Evolutionary conservation across 2,329 filamentous ascomycete species (phyloP).

Genomic region (Fusarium liriodendri): DNA sequence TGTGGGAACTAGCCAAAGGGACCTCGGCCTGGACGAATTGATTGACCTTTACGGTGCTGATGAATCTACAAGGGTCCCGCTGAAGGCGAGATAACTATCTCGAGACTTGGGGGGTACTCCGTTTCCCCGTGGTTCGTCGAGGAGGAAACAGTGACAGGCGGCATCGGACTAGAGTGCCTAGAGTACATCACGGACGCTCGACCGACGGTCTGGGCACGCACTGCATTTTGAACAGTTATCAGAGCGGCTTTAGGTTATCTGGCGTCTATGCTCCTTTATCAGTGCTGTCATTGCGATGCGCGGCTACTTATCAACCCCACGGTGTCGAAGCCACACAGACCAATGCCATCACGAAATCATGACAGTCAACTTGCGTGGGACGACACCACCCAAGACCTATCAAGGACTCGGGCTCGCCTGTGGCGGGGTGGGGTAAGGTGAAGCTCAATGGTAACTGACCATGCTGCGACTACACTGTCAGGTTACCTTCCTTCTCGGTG

Average conservation of each 20-base stretch:
- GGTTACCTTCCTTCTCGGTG: neutral
- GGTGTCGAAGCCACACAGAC: conserved; percentile 21
- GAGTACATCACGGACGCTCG: neutral
- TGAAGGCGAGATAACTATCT: conserved; percentile 7
- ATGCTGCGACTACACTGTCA: neutral
- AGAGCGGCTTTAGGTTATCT: neutral
- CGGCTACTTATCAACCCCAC: conserved; percentile 32
- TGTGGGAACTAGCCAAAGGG: conserved; percentile 19
- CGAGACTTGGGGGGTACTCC: conserved; percentile 4
- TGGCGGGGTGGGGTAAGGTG: conserved; percentile 18
- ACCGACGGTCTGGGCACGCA: neutral
- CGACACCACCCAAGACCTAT: conserved; percentile 14
- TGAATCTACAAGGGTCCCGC: conserved; percentile 2
- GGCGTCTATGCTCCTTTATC: neutral
- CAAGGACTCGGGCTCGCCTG: conserved; percentile 16
- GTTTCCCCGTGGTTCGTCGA: conserved; percentile 4
- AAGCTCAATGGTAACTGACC: neutral
- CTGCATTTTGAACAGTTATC: neutral
- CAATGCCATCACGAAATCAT: conserved; percentile 15
- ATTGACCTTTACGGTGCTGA: conserved; percentile 9
- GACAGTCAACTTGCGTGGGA: conserved; percentile 27
- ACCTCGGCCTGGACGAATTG: conserved; percentile 29
- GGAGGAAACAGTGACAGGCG: neutral
- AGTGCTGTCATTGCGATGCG: conserved; percentile 3
- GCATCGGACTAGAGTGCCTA: neutral